Evolutionary conservation across 805 yeast species (phyloP).

Genomic region (Pichia membranifaciens): DNA sequence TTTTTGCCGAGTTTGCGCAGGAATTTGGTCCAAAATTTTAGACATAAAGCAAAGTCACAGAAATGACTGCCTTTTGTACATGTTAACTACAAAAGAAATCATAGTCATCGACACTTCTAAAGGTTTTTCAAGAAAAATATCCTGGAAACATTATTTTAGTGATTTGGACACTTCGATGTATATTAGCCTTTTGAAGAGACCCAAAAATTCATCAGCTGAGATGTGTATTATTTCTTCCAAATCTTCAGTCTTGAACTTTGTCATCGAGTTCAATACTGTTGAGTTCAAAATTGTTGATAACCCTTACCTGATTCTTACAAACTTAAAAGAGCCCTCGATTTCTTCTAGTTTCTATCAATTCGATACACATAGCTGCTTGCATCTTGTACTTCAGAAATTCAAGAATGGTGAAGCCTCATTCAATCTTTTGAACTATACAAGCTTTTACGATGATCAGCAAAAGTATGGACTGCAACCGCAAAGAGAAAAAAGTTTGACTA

Average conservation of each 20-base stretch:
- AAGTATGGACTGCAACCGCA: conserved; percentile 3
- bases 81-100: conserved; percentile 64
- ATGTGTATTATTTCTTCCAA: conserved; percentile 30
- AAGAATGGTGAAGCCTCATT: conserved; percentile 20
- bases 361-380: not conserved
- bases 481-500: not conserved
- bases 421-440: conserved; percentile 9
- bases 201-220: conserved; percentile 9
- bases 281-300: conserved; percentile 17
- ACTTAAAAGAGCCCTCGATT: not conserved
- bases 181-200: conserved; percentile 25
- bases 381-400: not conserved
- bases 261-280: conserved; percentile 26
- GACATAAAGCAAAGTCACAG: conserved; percentile 34
- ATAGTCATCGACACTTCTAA: conserved; percentile 40
- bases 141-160: conserved; percentile 69
- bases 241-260: conserved; percentile 24
- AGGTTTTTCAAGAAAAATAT: conserved; percentile 42
- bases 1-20: conserved; percentile 39
- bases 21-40: conserved; percentile 47
- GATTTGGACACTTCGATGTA: conserved; percentile 49
- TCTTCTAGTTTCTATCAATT: conserved; percentile 1
- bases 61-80: conserved; percentile 33
- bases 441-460: conserved; percentile 1
- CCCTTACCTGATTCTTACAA: conserved; percentile 22